A percentile compares a stretch with the other conserved stretches of the same genome.
Conservation (phyloP, 208 protist species). For the Trypanosoma melophagium region DNA sequence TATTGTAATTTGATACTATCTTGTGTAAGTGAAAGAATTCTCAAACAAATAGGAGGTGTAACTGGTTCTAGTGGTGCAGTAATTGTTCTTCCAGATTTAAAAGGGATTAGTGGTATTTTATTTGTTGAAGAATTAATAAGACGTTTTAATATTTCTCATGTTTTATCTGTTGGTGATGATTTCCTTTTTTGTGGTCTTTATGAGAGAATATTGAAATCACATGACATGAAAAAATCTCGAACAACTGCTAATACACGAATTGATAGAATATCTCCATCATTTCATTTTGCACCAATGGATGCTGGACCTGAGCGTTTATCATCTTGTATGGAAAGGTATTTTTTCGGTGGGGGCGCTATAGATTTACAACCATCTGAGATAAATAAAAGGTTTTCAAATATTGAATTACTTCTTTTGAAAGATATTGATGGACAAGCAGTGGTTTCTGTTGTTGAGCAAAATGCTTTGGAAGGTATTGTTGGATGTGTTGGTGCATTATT, state of each 20-base stretch:
- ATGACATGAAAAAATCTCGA: slow-evolving; percentile 15
- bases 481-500: slow-evolving; percentile 77
- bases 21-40: slow-evolving; percentile 43
- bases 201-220: slow-evolving; percentile 26
- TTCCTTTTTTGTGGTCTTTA: slow-evolving; percentile 68
- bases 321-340: slow-evolving; percentile 56
- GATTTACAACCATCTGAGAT: slow-evolving; percentile 63
- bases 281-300: slow-evolving; percentile 32
- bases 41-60: slow-evolving; percentile 46
- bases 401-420: slow-evolving; percentile 68
- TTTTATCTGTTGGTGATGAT: slow-evolving; percentile 77
- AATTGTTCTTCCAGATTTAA: slow-evolving; percentile 68
- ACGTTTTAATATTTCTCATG: slow-evolving; percentile 59
- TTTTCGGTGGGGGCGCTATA: slow-evolving; percentile 64
- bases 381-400: slow-evolving; percentile 56
- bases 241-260: slow-evolving; percentile 31
- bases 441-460: slow-evolving; percentile 46
- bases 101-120: slow-evolving; percentile 52
- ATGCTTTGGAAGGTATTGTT: slow-evolving; percentile 65
- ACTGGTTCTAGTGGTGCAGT: slow-evolving; percentile 74
- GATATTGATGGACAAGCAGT: slow-evolving; percentile 58
- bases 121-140: slow-evolving; percentile 67
- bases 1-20: slow-evolving; percentile 47
- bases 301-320: slow-evolving; percentile 32
- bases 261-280: slow-evolving; percentile 66